Conservation (phyloP, 106 monocot species). For the Chionographis japonica region DNA sequence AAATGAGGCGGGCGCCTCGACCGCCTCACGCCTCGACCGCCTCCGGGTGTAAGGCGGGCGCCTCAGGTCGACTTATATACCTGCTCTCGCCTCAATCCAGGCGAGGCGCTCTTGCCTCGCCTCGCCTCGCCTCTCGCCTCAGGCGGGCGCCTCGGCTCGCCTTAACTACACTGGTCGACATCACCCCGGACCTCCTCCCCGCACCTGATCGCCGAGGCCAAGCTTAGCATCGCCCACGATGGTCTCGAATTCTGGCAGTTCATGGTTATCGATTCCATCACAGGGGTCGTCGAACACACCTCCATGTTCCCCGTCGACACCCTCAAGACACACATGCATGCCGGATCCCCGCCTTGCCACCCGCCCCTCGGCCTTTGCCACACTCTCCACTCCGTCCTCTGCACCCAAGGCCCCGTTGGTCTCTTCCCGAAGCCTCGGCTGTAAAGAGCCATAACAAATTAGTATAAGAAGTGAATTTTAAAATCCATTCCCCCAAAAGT, state of each 20-base stretch:
- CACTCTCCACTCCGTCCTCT: constrained; percentile 35
- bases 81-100: too few relatives aligned
- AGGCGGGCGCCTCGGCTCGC: too few relatives aligned
- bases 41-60: too few relatives aligned
- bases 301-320: constrained; percentile 99
- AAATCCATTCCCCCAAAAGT: too few relatives aligned
- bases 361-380: constrained; percentile 33
- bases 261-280: constrained; percentile 85
- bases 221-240: constrained; percentile 37
- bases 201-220: constrained; percentile 37
- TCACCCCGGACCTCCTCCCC: constrained; percentile 48
- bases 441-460: too few relatives aligned
- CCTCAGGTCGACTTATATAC: too few relatives aligned
- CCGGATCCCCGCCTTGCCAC: constrained; percentile 26
- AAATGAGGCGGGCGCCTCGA: too few relatives aligned
- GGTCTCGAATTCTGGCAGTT: constrained; percentile 84
- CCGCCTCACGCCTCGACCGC: too few relatives aligned
- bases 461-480: too few relatives aligned
- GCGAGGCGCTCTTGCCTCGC: too few relatives aligned
- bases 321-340: constrained; percentile 86
- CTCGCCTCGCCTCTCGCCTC: too few relatives aligned
- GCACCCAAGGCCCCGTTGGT: constrained; percentile 44
- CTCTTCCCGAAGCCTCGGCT: constrained; percentile 70
- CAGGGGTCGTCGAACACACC: constrained; percentile 86
- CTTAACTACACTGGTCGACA: too few relatives aligned